These are phyloP conservation scores for Thielaviopsis ethacetica DNA, from an alignment of 2,329 filamentous ascomycete genomes.

Conservation along the genomic window DNA sequence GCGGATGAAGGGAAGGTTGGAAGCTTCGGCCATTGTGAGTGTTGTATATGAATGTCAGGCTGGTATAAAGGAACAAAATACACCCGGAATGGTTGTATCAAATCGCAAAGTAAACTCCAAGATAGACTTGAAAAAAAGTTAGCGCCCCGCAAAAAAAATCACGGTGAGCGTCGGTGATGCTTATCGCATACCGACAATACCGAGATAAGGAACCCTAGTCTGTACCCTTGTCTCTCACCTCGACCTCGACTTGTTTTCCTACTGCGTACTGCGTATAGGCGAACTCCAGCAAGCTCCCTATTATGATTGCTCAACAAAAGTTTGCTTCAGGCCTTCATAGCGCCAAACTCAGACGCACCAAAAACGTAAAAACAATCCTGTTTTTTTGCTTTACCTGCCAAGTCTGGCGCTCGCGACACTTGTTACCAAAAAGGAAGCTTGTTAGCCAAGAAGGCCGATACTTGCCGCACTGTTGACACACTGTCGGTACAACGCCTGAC, in stretches of 20 bases:
- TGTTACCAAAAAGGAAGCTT: not conserved
- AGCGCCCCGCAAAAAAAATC: slow-evolving; percentile 10
- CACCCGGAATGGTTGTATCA: not conserved
- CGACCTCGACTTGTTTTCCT: too few species aligned
- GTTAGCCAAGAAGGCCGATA: not conserved
- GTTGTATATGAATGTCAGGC: not conserved
- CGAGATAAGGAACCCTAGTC: slow-evolving; percentile 6
- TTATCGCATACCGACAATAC: slow-evolving; percentile 5
- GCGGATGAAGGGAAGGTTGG: slow-evolving; percentile 58
- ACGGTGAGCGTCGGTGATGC: slow-evolving; percentile 11
- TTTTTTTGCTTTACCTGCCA: not conserved
- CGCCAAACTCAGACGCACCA: not conserved
- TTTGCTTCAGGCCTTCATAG: too few species aligned
- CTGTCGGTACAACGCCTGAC: too few species aligned
- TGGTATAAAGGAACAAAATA: not conserved
- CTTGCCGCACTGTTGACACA: too few species aligned
- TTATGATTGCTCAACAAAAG: too few species aligned
- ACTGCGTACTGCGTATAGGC: too few species aligned
- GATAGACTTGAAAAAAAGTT: slow-evolving; percentile 7
- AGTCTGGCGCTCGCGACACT: not conserved
- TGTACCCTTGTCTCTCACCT: slow-evolving; percentile 13
- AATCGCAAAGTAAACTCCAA: not conserved
- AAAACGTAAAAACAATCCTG: not conserved
- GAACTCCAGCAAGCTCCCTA: not conserved
- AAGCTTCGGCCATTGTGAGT: slow-evolving; percentile 23